Evolutionary conservation across 371 early-diverging fungal genomes (phyloP).

Genomic region (Mucor plumbeus): DNA sequence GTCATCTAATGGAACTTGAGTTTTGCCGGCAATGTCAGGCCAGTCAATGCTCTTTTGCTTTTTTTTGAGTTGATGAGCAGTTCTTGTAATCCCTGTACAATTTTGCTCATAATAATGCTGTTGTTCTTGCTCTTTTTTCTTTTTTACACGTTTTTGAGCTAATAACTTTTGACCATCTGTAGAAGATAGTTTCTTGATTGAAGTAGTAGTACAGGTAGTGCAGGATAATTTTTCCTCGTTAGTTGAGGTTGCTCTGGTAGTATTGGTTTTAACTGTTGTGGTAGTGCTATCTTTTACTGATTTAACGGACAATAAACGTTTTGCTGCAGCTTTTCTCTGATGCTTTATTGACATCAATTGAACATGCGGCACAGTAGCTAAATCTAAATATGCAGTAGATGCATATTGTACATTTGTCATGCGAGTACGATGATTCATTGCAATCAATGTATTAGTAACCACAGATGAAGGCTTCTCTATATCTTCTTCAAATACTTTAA

Average conservation of each 20-base stretch:
- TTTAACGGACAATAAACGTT: neutral
- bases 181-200: neutral
- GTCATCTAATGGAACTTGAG: conserved; percentile 59
- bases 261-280: neutral
- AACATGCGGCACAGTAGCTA: conserved; percentile 32
- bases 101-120: neutral
- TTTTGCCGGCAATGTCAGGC: conserved; percentile 43
- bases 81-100: conserved; percentile 24
- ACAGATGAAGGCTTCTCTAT: neutral
- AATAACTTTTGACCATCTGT: neutral
- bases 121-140: conserved; percentile 2
- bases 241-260: neutral
- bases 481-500: neutral
- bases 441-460: conserved; percentile 6
- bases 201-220: neutral
- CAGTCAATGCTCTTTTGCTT: conserved; percentile 39
- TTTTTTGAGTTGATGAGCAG: conserved; percentile 23
- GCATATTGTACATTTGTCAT: conserved; percentile 20
- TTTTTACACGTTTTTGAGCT: conserved; percentile 4
- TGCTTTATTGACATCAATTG: conserved; percentile 10
- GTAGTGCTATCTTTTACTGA: neutral
- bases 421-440: conserved; percentile 12
- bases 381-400: conserved; percentile 43
- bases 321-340: conserved; percentile 11
- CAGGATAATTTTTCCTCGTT: neutral